A percentile compares a stretch with the other conserved stretches of the same genome.
Conservation (phyloP, 805 yeast species). For the Maudiozyma bulderi region DNA sequence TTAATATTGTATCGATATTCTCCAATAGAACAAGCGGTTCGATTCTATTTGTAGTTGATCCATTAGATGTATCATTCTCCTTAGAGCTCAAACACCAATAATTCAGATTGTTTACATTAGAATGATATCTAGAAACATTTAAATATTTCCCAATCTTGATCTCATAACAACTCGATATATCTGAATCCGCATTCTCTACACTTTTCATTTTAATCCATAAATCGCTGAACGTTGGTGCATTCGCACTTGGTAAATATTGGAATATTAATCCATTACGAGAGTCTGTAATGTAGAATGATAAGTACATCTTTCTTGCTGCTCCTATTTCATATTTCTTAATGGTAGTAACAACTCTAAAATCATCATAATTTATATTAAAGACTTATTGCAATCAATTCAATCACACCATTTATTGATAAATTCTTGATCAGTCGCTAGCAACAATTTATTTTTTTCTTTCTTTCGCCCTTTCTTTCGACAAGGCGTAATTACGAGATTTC, state of each 20-base stretch:
- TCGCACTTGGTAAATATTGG: conserved; percentile 21
- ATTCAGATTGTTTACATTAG: conserved; percentile 14
- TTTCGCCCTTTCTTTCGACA: no score
- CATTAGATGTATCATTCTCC: conserved; percentile 20
- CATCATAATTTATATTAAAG: not conserved
- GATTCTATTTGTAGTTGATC: conserved; percentile 22
- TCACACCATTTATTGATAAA: no score
- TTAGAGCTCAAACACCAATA: conserved; percentile 19
- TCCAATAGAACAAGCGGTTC: conserved; percentile 46
- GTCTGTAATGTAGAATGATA: conserved; percentile 25
- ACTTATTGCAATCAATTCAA: no score
- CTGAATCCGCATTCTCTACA: not conserved
- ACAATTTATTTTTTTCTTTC: no score
- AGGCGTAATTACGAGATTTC: no score
- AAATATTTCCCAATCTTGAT: conserved; percentile 13
- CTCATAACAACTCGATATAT: not conserved
- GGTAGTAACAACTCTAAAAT: not conserved
- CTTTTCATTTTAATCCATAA: conserved; percentile 18
- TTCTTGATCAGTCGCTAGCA: no score
- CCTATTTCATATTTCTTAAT: not conserved
- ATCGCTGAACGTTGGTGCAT: conserved; percentile 21
- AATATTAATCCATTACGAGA: conserved; percentile 16
- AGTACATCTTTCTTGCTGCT: conserved; percentile 12
- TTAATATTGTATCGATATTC: conserved; percentile 41
- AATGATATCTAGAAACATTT: conserved; percentile 17